These are phyloP conservation scores for Ustilago nuda DNA, from an alignment of 1,284 basidiomycete species.

Conservation along the genomic window DNA sequence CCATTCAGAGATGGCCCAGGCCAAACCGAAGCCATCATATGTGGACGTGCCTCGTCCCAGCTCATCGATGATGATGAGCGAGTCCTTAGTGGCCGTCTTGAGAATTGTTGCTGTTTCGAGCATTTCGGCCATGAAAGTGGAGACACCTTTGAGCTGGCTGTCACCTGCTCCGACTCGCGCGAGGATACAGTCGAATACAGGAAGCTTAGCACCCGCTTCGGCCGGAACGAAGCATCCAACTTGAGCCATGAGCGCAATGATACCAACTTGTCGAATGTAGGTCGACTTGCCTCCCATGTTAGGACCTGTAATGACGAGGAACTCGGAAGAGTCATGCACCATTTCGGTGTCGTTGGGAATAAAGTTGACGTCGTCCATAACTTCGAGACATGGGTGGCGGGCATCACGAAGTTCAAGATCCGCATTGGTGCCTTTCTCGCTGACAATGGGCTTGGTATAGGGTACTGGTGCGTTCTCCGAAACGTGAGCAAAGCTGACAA, in stretches of 20 bases:
- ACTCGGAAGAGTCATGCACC: slow-evolving; percentile 82
- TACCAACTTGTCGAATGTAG: slow-evolving; percentile 77
- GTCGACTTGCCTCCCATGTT: slow-evolving; percentile 60
- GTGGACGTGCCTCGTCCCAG: slow-evolving; percentile 98
- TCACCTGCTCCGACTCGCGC: slow-evolving; percentile 98
- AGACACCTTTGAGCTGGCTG: slow-evolving; percentile 95
- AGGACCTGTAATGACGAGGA: slow-evolving; percentile 82
- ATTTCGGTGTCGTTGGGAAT: slow-evolving; percentile 95
- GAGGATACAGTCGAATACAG: slow-evolving; percentile 95
- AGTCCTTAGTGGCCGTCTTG: slow-evolving; percentile 86
- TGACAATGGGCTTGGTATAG: slow-evolving; percentile 81
- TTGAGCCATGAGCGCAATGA: slow-evolving; percentile 95
- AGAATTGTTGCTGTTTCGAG: slow-evolving; percentile 95
- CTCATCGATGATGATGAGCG: slow-evolving; percentile 97
- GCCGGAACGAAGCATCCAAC: slow-evolving; percentile 91
- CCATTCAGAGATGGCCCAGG: slow-evolving; percentile 98
- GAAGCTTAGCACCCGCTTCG: slow-evolving; percentile 77
- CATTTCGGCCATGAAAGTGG: slow-evolving; percentile 99
- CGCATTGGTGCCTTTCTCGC: slow-evolving; percentile 48
- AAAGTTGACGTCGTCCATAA: slow-evolving; percentile 93
- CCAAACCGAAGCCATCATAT: slow-evolving; percentile 97
- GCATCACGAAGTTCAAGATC: slow-evolving; percentile 54
- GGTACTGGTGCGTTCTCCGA: slow-evolving; percentile 85
- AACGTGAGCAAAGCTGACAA: slow-evolving; percentile 88
- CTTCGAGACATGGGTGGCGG: slow-evolving; percentile 94